Conservation (phyloP, 2,329 filamentous ascomycete species). For the Microsporum canis region DNA sequence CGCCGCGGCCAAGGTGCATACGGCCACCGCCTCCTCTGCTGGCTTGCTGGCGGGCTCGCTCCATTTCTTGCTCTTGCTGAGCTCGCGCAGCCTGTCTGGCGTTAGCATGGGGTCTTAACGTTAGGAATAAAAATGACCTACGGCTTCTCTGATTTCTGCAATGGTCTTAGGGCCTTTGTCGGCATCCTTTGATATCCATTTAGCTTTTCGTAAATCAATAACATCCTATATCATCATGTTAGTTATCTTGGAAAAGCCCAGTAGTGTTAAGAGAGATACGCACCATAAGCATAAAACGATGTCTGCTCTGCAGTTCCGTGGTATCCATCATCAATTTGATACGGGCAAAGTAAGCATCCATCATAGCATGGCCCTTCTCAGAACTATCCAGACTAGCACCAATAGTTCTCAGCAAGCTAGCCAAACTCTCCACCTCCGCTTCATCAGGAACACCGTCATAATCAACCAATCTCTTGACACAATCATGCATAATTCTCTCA, state of each 20-base stretch:
- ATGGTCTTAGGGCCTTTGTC: constrained; percentile 97
- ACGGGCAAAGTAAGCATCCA: constrained; percentile 87
- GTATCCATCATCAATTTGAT: constrained; percentile 74
- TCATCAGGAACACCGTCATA: constrained; percentile 90
- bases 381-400: constrained; percentile 73
- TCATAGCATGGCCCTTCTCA: constrained; percentile 73
- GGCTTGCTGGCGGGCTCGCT: constrained; percentile 42
- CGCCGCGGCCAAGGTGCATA: constrained; percentile 65
- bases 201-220: constrained; percentile 63
- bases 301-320: constrained; percentile 69
- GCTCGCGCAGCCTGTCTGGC: constrained; percentile 51
- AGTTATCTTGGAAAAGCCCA: constrained; percentile 4
- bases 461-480: constrained; percentile 92
- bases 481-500: constrained; percentile 98
- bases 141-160: constrained; percentile 75
- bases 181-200: constrained; percentile 77
- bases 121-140: constrained; percentile 29
- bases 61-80: constrained; percentile 67
- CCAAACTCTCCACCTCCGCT: constrained; percentile 89
- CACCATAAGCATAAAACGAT: constrained; percentile 88
- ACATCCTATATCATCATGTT: constrained; percentile 48
- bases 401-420: constrained; percentile 83
- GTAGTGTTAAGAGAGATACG: constrained; percentile 11
- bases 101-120: background rate
- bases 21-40: constrained; percentile 56